Evolutionary conservation across 2,329 filamentous ascomycete species (phyloP), one percentile per base, ranked within the genome.

Genomic region (Exophiala xenobiotica): DNA sequence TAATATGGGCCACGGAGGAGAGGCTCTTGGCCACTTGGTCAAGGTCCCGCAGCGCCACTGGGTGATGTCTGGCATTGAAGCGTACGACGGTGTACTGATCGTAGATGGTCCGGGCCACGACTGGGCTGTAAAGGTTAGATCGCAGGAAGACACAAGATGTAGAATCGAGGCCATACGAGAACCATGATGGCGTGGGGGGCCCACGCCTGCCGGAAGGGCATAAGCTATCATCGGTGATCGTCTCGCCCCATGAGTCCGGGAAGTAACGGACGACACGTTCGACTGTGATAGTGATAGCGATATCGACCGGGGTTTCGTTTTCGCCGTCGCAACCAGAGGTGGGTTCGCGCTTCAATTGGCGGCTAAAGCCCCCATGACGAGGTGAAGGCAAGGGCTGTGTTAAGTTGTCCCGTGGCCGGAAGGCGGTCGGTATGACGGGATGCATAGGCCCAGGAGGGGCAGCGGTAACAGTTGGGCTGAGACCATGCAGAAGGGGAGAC

Each of bases 41-140:
- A 41, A 41, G 38, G 16, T 22, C 38, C 38, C 38, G n/a, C 23
- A 20, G 38, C n/a, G 38, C 8, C 18, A 41, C n/a, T 41, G 19
- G 18, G 18, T n/a, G 6, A 41, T 41, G n/a, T 41, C 18, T 19
- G 14, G 38, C 4, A 22, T 41, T 9, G 14, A 41, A 41, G 38
- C 38, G 38, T 22, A 41, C 38, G 38, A 41, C 18, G 38, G 38
- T 41, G 16, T 41, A 41, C 18, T 41, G 38, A 41, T 41, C 38
- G 38, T 41, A 41, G 38, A 41, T 41, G 6, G 38, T 41, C 38
- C 38, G 38, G 38, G 38, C 38, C 38, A 41, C 38, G n/a, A 41
- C 38, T 22, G 38, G 18, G 16, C 38, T 41, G 18, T 19, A 41
- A 41, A 41, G 22, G 38, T 41, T 41, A 41, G 38, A 41, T 41